Percentiles rank a stretch among this genome's conserved stretches.
Evolutionary conservation across 1,284 basidiomycete species (phyloP).

Genomic region (Sparassis latifolia): DNA sequence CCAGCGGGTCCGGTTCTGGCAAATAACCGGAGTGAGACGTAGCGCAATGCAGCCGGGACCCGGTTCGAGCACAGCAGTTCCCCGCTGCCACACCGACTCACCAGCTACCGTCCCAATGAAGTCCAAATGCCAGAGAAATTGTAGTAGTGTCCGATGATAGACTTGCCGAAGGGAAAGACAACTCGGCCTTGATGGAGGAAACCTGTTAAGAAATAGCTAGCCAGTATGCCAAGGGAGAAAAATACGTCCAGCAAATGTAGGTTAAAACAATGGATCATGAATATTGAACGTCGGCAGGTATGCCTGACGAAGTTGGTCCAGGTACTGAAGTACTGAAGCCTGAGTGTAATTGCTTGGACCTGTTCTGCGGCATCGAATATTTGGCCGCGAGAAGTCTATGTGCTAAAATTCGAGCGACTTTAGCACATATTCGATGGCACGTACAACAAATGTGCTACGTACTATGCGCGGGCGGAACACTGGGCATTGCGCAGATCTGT

Average conservation of each 20-base stretch:
- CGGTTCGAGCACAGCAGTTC: too few relatives aligned
- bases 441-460: too few relatives aligned
- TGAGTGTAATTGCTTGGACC: constrained; percentile 47
- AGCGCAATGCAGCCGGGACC: too few relatives aligned
- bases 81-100: too few relatives aligned
- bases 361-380: constrained; percentile 40
- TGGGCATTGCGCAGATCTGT: constrained; percentile 48
- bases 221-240: too few relatives aligned
- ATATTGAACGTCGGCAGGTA: constrained; percentile 47
- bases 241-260: constrained; percentile 24
- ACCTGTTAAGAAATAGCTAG: constrained; percentile 25
- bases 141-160: constrained; percentile 50
- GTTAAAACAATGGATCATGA: constrained; percentile 68
- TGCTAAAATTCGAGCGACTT: constrained; percentile 12
- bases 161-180: constrained; percentile 57
- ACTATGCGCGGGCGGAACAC: constrained; percentile 10
- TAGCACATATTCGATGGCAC: too few relatives aligned
- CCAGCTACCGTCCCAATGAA: too few relatives aligned
- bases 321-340: constrained; percentile 51
- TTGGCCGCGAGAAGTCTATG: constrained; percentile 50
- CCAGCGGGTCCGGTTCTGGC: too few relatives aligned
- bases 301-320: constrained; percentile 24
- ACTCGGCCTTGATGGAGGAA: constrained; percentile 61
- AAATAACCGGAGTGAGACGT: too few relatives aligned
- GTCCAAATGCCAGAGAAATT: constrained; percentile 54